Evolutionary conservation across 2,329 filamentous ascomycete species (phyloP), one percentile per base, ranked within the genome.

Genomic region (Pyrenophora tritici-repentis): DNA sequence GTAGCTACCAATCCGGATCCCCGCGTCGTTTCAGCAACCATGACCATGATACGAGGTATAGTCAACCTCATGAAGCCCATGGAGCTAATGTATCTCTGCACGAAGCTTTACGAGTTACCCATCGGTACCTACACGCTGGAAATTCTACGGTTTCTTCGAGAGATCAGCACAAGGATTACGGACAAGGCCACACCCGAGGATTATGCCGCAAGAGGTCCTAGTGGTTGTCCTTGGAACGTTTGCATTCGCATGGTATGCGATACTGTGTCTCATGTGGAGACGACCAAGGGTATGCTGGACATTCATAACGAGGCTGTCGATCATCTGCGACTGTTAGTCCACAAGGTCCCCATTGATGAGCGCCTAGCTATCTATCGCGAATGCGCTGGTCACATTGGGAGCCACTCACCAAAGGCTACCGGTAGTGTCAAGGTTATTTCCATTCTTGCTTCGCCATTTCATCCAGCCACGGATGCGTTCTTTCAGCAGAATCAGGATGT

Each of bases 1-100:
- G 85, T 96, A 42, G 87, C 84, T 5, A 85, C 86, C 18, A 91
- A 88, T 53, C 90, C 92, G 65, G 91, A 97, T 70, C 87, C 89
- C 3, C 84, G 91, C 48, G 86, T 93, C n/a, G 86, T 90, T 6
- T 86, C 91, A 42, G 91, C 92, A 22, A 83, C 95, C 18, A 79
- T 92, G 40, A 79, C 80, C 14, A 89, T 96, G 83, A 74, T 87
- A 20, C 67, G 67, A 13, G 72, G 72, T 32, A 79, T 83, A 7
- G 73, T 81, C 43, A 67, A 67, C 7, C 76, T 83, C 56, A 75
- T 73, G 68, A 71, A 65, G 31, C 55, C 52, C 53, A 70, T 55
- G 50, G 75, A 75, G 56, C 72, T 91, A 33, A 68, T 88, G 6
- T 86, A 91, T 64, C 53, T 73, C 16, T 90, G 86, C 63, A 77